Percentiles rank a stretch among this genome's conserved stretches.
Evolutionary conservation across 2,329 filamentous ascomycete species (phyloP).

Genomic region (Diaporthe caulivora): DNA sequence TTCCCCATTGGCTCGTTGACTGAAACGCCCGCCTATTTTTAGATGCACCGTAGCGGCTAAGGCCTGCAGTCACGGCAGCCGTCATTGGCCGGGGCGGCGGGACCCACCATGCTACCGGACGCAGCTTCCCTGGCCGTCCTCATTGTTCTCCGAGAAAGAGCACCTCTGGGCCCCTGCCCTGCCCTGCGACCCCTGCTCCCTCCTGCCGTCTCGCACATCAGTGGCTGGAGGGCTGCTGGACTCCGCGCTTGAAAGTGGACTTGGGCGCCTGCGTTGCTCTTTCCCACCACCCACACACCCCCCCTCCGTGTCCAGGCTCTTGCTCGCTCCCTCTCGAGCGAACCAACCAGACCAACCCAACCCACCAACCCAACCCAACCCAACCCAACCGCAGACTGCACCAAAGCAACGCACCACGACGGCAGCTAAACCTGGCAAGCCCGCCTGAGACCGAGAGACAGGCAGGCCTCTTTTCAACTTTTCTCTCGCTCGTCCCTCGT

Average conservation of each 20-base stretch:
- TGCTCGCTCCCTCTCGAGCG: conserved; percentile 2
- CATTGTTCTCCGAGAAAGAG: conserved; percentile 31
- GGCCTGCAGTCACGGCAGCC: conserved; percentile 26
- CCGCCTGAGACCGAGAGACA: conserved; percentile 10
- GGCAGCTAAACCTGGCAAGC: conserved; percentile 18
- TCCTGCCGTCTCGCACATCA: conserved; percentile 32
- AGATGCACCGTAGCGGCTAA: conserved; percentile 33
- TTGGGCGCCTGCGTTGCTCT: conserved; percentile 33
- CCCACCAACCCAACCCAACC: background rate
- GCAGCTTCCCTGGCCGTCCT: conserved; percentile 33
- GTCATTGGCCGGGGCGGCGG: conserved; percentile 27
- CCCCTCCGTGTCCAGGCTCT: conserved; percentile 7
- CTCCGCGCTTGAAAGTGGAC: conserved; percentile 35
- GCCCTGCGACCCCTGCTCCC: conserved; percentile 26
- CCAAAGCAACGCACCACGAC: conserved; percentile 14
- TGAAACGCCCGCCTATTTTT: conserved; percentile 37
- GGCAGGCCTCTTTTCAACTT: background rate
- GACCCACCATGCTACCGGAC: conserved; percentile 30
- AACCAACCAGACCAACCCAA: background rate
- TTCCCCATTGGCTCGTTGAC: conserved; percentile 29
- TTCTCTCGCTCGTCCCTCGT: background rate
- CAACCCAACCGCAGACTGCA: conserved; percentile 1
- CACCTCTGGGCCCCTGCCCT: conserved; percentile 25
- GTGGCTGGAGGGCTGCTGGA: conserved; percentile 32
- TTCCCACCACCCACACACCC: background rate